Evolutionary conservation across 768 basidiomycete species (phyloP).

Genomic region (Pisolithus albus): DNA sequence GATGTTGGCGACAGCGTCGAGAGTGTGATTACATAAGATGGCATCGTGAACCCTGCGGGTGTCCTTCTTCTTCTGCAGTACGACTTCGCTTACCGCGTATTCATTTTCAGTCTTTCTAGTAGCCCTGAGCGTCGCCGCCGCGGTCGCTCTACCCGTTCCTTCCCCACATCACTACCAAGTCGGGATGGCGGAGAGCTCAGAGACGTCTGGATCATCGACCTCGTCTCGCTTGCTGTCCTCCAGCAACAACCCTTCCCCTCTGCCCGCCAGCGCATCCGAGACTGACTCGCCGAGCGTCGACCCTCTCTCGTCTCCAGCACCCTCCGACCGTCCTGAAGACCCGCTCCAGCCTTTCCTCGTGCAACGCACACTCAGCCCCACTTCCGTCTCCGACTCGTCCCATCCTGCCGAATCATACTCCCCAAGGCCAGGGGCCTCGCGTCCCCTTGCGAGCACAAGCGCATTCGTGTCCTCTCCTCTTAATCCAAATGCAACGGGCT

Average conservation of each 20-base stretch:
- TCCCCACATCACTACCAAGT: background rate
- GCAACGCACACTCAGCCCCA: constrained; percentile 15
- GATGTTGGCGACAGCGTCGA: too few species aligned
- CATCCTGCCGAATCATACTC: constrained; percentile 17
- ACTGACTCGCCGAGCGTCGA: background rate
- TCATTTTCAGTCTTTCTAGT: too few species aligned
- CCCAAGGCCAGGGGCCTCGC: constrained; percentile 16
- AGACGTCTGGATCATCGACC: background rate
- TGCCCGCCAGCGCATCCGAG: background rate
- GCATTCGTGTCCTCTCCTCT: constrained; percentile 40
- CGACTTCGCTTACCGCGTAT: too few species aligned
- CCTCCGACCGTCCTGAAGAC: background rate
- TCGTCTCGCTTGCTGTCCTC: background rate
- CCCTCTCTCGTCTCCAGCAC: background rate
- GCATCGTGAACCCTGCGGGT: too few species aligned
- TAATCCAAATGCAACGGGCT: constrained; percentile 1
- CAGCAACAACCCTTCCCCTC: background rate
- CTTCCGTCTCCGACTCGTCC: constrained; percentile 24
- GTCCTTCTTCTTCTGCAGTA: too few species aligned
- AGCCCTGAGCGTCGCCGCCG: too few species aligned
- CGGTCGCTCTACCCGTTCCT: background rate
- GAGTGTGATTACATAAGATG: too few species aligned
- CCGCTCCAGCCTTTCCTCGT: background rate
- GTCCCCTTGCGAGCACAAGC: constrained; percentile 19
- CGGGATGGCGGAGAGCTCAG: background rate